Conservation (phyloP, 768 basidiomycete species). For the Lentinula lateritia region DNA sequence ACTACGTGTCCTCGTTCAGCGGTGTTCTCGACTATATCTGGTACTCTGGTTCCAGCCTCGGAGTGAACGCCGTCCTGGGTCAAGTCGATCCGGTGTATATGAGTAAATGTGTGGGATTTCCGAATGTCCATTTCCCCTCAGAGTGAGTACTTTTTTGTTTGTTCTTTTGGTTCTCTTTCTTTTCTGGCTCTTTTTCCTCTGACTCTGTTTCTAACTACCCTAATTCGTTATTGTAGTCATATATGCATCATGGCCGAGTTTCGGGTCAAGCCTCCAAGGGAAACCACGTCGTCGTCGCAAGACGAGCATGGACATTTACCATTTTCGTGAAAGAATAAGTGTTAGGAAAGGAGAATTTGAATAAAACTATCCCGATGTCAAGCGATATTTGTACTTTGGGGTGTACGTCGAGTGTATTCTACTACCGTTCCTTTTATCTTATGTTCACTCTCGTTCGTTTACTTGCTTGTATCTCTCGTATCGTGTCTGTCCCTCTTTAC, state of each 20-base stretch:
- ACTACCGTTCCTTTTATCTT: not conserved
- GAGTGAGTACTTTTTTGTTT: constrained; percentile 58
- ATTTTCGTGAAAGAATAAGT: not conserved
- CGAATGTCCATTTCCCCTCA: constrained; percentile 93
- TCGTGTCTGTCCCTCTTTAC: no score
- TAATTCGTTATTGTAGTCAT: constrained; percentile 42
- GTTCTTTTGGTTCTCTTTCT: not conserved
- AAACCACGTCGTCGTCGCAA: constrained; percentile 21
- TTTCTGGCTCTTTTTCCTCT: constrained; percentile 5
- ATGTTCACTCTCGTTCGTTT: not conserved
- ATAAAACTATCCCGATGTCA: not conserved
- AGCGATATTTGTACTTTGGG: not conserved
- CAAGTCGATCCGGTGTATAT: constrained; percentile 83
- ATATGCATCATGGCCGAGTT: constrained; percentile 69
- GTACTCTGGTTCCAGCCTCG: constrained; percentile 71
- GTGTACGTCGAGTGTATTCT: constrained; percentile 1
- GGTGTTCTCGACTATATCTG: constrained; percentile 93
- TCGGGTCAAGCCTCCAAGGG: constrained; percentile 71
- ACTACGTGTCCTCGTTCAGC: constrained; percentile 83
- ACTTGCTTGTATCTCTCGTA: no score
- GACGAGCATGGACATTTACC: not conserved
- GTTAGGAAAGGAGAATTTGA: not conserved
- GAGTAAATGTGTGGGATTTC: constrained; percentile 92
- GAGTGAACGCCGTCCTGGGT: constrained; percentile 79
- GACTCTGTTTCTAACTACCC: constrained; percentile 11